phyloP scores from a whole-genome alignment of 2,329 filamentous ascomycete species.

The Beauveria brongniartii region DNA sequence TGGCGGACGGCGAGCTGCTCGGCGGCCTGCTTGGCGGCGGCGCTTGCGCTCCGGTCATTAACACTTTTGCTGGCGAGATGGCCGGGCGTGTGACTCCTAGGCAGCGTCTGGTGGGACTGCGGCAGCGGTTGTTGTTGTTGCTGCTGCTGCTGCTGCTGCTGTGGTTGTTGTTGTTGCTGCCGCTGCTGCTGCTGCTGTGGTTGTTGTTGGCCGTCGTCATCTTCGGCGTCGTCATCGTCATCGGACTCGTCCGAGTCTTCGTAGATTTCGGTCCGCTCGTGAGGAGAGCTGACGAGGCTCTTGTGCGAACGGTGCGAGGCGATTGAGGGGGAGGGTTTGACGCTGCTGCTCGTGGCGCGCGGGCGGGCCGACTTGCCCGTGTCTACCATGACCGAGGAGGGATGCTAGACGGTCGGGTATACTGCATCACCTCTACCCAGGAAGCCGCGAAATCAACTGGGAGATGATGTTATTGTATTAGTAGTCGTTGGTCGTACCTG shows the following conservation, averaged over 20 bases:
- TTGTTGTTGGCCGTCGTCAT: slow-evolving; percentile 25
- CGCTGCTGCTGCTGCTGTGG: slow-evolving; percentile 22
- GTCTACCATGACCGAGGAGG: slow-evolving; percentile 4
- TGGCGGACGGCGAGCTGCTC: slow-evolving; percentile 47
- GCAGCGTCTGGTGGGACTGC: slow-evolving; percentile 24
- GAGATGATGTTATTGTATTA: background rate
- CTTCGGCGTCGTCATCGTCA: slow-evolving; percentile 24
- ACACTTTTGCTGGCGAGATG: slow-evolving; percentile 51
- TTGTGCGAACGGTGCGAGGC: slow-evolving; percentile 2
- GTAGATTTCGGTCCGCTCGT: slow-evolving; percentile 22
- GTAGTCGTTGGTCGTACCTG: background rate
- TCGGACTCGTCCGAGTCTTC: slow-evolving; percentile 31
- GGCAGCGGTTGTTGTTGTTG: slow-evolving; percentile 23
- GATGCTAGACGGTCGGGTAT: background rate
- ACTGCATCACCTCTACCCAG: background rate
- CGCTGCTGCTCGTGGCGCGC: slow-evolving; percentile 4
- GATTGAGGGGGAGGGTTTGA: background rate
- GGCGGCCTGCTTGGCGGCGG: slow-evolving; percentile 24
- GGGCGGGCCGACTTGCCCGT: slow-evolving; percentile 4
- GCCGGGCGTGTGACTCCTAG: slow-evolving; percentile 54
- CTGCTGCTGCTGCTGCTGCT: slow-evolving; percentile 21
- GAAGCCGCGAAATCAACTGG: background rate
- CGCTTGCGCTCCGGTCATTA: slow-evolving; percentile 38
- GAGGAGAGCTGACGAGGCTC: slow-evolving; percentile 2
- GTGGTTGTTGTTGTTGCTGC: slow-evolving; percentile 23